These are phyloP conservation scores for Alternaria atra DNA, from an alignment of 2,329 filamentous ascomycete species.

Conservation along the genomic window DNA sequence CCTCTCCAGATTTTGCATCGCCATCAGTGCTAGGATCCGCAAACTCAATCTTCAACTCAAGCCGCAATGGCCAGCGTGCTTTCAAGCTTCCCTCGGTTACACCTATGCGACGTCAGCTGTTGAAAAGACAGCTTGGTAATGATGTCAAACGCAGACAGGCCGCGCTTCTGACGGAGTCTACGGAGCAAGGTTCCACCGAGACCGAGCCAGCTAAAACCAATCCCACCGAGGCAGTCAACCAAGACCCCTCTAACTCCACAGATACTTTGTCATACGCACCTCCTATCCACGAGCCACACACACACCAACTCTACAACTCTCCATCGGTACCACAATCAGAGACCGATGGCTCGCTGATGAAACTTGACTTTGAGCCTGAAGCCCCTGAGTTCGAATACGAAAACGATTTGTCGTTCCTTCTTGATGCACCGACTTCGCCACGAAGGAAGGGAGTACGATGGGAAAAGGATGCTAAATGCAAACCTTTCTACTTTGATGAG, in stretches of 20 bases:
- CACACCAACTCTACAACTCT: not conserved
- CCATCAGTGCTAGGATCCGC: not conserved
- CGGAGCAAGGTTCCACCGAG: conserved; percentile 17
- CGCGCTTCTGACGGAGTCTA: conserved; percentile 7
- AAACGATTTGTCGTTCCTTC: conserved; percentile 28
- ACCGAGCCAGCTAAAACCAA: conserved; percentile 5
- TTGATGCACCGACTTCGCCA: conserved; percentile 20
- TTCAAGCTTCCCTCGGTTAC: conserved; percentile 6
- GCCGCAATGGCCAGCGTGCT: not conserved
- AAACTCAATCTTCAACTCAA: not conserved
- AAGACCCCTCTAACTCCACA: conserved; percentile 18
- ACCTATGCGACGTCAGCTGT: conserved; percentile 21
- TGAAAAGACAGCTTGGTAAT: conserved; percentile 19
- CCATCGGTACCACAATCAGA: not conserved
- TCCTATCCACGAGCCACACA: not conserved
- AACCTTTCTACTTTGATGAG: conserved; percentile 31
- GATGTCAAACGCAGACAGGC: conserved; percentile 11
- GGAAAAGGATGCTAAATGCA: conserved; percentile 19
- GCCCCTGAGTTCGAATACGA: conserved; percentile 18
- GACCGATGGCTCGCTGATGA: not conserved
- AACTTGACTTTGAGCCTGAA: not conserved
- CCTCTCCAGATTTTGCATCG: not conserved
- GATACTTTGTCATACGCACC: conserved; percentile 7
- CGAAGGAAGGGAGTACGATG: conserved; percentile 24
- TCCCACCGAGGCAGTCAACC: conserved; percentile 12